Percentiles rank a stretch among this genome's conserved stretches.
Conservation (phyloP, 2,329 filamentous ascomycete species). For the Sordariomycetes sp. region DNA sequence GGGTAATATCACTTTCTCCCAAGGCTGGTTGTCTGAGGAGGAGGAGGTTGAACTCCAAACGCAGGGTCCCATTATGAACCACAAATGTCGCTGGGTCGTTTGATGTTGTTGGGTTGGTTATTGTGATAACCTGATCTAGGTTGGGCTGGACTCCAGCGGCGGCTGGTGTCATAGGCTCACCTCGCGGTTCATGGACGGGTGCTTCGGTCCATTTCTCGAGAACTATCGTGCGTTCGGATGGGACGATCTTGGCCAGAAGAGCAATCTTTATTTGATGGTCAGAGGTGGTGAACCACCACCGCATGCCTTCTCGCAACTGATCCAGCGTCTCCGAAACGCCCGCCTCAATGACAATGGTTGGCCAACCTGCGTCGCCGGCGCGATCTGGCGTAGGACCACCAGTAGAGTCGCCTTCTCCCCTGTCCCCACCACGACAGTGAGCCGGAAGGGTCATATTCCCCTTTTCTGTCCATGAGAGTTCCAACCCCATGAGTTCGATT, state of each 20-base stretch:
- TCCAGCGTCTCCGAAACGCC: slow-evolving; percentile 6
- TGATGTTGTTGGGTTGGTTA: not conserved
- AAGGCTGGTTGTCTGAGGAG: not conserved
- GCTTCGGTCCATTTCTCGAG: not conserved
- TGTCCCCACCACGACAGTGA: not conserved
- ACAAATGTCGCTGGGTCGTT: not conserved
- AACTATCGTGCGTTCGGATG: not conserved
- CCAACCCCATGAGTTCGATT: not conserved
- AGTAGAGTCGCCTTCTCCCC: not conserved
- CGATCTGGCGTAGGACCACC: not conserved
- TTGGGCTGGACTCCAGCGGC: not conserved
- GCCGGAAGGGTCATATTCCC: not conserved
- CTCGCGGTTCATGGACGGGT: not conserved
- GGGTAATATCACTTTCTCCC: not conserved
- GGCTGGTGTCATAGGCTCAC: not conserved
- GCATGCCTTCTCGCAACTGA: slow-evolving; percentile 6
- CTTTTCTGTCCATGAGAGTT: not conserved
- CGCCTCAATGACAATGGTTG: slow-evolving; percentile 9
- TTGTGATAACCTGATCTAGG: not conserved
- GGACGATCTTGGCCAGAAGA: slow-evolving; percentile 8
- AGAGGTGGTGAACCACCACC: slow-evolving; percentile 9
- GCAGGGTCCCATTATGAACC: not conserved
- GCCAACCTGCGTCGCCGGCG: slow-evolving; percentile 5
- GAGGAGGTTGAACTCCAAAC: not conserved
- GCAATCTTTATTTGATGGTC: slow-evolving; percentile 10